phyloP scores from a whole-genome alignment of 352 stramenopile species.

The Phytophthora hybrid region DNA sequence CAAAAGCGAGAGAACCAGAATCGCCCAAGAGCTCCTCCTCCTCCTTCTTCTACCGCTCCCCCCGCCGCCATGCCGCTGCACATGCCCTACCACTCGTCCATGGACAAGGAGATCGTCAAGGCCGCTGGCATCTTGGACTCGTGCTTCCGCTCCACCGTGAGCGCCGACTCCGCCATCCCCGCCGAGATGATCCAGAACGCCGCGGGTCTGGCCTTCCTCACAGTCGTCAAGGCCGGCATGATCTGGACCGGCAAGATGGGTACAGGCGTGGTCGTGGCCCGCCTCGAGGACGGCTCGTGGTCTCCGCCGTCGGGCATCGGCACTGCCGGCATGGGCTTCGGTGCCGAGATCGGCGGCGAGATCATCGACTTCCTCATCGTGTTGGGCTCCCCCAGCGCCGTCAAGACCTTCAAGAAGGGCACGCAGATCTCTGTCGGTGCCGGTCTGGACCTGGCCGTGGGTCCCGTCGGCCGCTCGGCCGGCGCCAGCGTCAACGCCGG shows the following conservation, averaged over 20 bases:
- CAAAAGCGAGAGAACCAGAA: conserved; percentile 16
- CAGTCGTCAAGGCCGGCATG: conserved; percentile 85
- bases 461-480: conserved; percentile 71
- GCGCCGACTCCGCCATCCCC: conserved; percentile 80
- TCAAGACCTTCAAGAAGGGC: conserved; percentile 88
- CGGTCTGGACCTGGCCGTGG: conserved; percentile 78
- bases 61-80: conserved; percentile 74
- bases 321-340: conserved; percentile 83
- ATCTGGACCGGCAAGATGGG: conserved; percentile 89
- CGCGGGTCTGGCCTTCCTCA: conserved; percentile 83
- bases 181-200: conserved; percentile 85
- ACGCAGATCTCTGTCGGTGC: conserved; percentile 85
- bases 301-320: conserved; percentile 86
- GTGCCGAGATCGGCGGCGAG: conserved; percentile 84
- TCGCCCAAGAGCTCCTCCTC: not conserved
- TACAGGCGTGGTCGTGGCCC: conserved; percentile 82
- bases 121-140: conserved; percentile 85
- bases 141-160: conserved; percentile 81
- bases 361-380: conserved; percentile 93
- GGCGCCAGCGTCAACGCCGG: conserved; percentile 81
- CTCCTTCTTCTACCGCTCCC: not conserved
- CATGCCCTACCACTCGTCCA: conserved; percentile 86
- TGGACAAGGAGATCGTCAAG: conserved; percentile 90
- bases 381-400: conserved; percentile 69
- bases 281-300: conserved; percentile 85